A percentile compares a stretch with the other conserved stretches of the same genome.
These are phyloP conservation scores for Piromyces finnis DNA, from an alignment of 192 early-diverging fungal genomes.

Conservation along the genomic window DNA sequence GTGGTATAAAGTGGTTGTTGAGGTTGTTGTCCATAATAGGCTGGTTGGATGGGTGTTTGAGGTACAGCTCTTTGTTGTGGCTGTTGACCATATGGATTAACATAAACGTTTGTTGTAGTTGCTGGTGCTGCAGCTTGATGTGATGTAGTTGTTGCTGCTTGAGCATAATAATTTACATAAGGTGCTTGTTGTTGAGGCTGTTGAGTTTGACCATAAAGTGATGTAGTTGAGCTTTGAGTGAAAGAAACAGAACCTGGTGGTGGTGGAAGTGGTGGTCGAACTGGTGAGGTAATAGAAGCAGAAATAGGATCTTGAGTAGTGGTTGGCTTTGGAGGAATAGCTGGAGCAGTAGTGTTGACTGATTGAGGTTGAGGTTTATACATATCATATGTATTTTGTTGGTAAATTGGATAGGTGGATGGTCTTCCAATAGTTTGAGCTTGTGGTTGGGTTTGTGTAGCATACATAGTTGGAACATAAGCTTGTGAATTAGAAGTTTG, in stretches of 20 bases:
- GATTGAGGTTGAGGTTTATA: neutral
- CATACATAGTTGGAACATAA: neutral
- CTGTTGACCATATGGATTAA: neutral
- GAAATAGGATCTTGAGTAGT: neutral
- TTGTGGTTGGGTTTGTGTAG: neutral
- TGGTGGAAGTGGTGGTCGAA: neutral
- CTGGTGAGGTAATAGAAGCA: neutral
- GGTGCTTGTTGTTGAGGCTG: neutral
- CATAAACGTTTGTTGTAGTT: neutral
- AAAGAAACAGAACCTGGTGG: neutral
- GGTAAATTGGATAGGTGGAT: neutral
- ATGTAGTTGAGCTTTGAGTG: neutral
- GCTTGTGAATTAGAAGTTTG: neutral
- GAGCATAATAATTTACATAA: neutral
- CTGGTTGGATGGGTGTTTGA: neutral
- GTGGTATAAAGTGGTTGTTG: slow-evolving; percentile 2
- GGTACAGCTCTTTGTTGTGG: neutral
- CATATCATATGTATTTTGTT: neutral
- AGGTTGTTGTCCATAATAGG: slow-evolving; percentile 3
- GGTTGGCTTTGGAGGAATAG: neutral
- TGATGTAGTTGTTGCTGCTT: slow-evolving; percentile 5
- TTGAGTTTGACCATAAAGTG: slow-evolving; percentile 1
- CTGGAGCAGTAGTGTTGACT: neutral
- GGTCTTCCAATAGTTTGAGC: neutral
- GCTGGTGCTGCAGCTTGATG: neutral